Conservation (phyloP, 2,329 filamentous ascomycete genomes). For the Macrophomina pseudophaseolina region DNA sequence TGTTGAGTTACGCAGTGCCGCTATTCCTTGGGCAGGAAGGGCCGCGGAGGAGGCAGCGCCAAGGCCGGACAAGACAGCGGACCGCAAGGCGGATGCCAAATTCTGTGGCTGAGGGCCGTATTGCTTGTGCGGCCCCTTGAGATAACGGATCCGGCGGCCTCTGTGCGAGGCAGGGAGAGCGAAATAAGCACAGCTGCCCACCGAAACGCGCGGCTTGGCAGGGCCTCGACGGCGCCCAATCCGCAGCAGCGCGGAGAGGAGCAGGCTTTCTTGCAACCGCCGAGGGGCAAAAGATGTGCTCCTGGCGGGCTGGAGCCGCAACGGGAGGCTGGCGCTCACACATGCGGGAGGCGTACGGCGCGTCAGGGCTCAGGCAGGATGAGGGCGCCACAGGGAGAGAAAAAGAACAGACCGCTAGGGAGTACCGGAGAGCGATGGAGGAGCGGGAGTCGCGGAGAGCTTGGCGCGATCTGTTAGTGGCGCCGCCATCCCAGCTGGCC, state of each 20-base stretch:
- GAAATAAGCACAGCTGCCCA: neutral
- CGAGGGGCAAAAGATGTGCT: too few relatives aligned
- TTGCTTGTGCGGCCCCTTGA: slow-evolving; percentile 16
- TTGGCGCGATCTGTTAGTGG: slow-evolving; percentile 26
- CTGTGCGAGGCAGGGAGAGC: slow-evolving; percentile 1
- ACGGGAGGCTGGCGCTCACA: neutral
- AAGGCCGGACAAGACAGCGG: slow-evolving; percentile 26
- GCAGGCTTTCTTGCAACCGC: neutral
- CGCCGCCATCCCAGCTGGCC: slow-evolving; percentile 20
- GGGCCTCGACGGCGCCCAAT: neutral
- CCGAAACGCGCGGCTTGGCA: neutral
- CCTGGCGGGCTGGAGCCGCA: neutral
- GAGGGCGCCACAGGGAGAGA: neutral
- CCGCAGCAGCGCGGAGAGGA: neutral
- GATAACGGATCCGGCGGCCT: slow-evolving; percentile 4
- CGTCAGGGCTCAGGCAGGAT: neutral
- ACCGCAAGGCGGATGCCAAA: slow-evolving; percentile 26
- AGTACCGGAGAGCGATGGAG: slow-evolving; percentile 13
- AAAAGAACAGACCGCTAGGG: neutral
- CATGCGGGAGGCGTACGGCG: neutral
- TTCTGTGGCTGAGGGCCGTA: slow-evolving; percentile 24
- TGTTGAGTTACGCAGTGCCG: slow-evolving; percentile 22
- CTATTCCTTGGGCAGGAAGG: slow-evolving; percentile 22
- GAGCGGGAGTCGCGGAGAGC: slow-evolving; percentile 22
- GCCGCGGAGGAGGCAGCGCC: slow-evolving; percentile 12